Evolutionary conservation across 202 grass and related monocot species (phyloP).

Genomic region (Digitaria exilis): DNA sequence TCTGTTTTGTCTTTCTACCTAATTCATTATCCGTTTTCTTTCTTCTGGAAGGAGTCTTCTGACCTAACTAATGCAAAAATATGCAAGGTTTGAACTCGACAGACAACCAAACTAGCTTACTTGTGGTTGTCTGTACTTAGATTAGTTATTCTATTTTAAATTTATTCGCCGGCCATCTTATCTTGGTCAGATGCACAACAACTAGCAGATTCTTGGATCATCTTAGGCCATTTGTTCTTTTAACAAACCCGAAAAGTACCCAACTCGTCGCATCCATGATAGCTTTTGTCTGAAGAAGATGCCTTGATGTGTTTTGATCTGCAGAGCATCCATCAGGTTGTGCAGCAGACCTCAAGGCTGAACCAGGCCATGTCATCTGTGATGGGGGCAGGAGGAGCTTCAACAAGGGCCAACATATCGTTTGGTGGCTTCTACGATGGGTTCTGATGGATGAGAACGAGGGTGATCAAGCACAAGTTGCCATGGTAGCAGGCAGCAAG

Average conservation of each 20-base stretch:
- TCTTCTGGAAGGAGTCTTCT: background rate
- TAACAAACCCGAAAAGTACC: background rate
- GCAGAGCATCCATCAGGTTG: constrained; percentile 68
- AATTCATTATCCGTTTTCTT: background rate
- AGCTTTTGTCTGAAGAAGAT: background rate
- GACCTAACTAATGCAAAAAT: background rate
- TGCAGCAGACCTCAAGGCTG: constrained; percentile 71
- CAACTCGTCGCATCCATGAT: background rate
- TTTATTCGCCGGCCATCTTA: background rate
- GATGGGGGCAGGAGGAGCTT: constrained; percentile 51
- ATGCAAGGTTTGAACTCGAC: background rate
- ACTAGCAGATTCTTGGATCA: background rate
- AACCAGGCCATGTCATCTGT: constrained; percentile 70
- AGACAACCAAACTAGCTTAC: background rate
- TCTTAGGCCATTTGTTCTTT: background rate
- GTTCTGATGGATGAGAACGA: constrained; percentile 29
- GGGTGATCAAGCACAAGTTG: constrained; percentile 7
- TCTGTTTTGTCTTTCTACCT: background rate
- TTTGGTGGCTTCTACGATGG: constrained; percentile 64
- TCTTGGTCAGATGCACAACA: background rate
- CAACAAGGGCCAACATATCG: constrained; percentile 56
- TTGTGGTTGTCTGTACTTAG: background rate
- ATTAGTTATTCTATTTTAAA: background rate
- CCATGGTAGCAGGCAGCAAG: constrained; percentile 6
- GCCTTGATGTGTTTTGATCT: background rate